These are phyloP conservation scores for Vaccinium myrtillus DNA, from an alignment of 148 eudicot species.

Conservation along the genomic window DNA sequence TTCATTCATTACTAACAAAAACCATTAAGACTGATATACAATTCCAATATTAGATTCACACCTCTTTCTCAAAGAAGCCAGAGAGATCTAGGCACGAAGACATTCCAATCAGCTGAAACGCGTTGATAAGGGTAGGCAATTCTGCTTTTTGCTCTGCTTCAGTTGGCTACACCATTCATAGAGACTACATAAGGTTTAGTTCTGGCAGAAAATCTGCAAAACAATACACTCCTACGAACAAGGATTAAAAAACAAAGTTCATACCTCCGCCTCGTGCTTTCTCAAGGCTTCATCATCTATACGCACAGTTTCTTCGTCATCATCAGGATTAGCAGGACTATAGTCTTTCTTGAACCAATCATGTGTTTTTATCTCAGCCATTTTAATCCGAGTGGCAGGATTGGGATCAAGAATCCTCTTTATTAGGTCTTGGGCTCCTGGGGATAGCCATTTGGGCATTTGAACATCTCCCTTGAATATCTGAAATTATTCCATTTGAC, in stretches of 20 bases:
- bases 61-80: constrained; percentile 96
- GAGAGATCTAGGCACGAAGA: constrained; percentile 91
- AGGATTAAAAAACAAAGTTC: neutral
- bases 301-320: constrained; percentile 46
- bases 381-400: constrained; percentile 62
- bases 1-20: neutral
- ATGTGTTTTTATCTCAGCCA: constrained; percentile 68
- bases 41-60: constrained; percentile 8
- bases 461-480: constrained; percentile 67
- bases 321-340: constrained; percentile 42
- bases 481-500: constrained; percentile 12
- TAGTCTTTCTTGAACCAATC: constrained; percentile 80
- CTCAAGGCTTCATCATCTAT: constrained; percentile 62
- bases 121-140: constrained; percentile 64
- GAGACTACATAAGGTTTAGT: neutral
- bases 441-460: constrained; percentile 84
- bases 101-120: constrained; percentile 96
- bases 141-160: constrained; percentile 54
- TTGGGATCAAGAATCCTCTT: constrained; percentile 88
- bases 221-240: neutral
- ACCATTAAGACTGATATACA: neutral
- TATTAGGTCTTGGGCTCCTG: constrained; percentile 68
- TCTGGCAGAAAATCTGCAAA: neutral
- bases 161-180: constrained; percentile 30
- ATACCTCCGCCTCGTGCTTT: constrained; percentile 52